Evolutionary conservation across 768 basidiomycete species (phyloP).

Genomic region (Tricholoma flavovirens): DNA sequence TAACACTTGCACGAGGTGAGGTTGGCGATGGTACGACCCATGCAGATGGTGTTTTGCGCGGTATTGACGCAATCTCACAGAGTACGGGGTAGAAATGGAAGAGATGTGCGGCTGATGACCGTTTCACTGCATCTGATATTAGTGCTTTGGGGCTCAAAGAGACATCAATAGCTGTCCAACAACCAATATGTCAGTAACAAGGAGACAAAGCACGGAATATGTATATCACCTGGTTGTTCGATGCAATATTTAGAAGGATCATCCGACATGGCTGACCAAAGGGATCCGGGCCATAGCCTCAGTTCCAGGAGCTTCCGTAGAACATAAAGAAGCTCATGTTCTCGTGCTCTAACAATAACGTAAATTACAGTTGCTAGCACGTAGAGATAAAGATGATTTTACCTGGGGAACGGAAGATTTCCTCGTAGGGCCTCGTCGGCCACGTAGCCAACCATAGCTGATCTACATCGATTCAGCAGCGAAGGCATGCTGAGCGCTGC

Average conservation of each 20-base stretch:
- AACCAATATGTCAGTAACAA: neutral
- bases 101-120: conserved; percentile 75
- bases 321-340: conserved; percentile 86
- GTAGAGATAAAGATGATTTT: neutral
- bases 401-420: conserved; percentile 84
- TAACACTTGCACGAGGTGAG: conserved; percentile 1
- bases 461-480: conserved; percentile 71
- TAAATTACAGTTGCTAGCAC: neutral
- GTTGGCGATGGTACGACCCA: conserved; percentile 42
- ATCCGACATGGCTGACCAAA: conserved; percentile 74
- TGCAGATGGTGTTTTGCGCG: conserved; percentile 58
- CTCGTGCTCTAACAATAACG: conserved; percentile 52
- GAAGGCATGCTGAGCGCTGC: conserved; percentile 69
- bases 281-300: conserved; percentile 66
- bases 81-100: conserved; percentile 83
- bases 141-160: conserved; percentile 45
- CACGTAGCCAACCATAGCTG: conserved; percentile 64
- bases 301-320: conserved; percentile 70
- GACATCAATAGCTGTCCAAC: conserved; percentile 34
- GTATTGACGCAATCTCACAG: conserved; percentile 73
- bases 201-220: neutral
- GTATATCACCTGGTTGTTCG: conserved; percentile 49
- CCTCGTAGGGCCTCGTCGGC: conserved; percentile 87
- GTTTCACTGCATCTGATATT: conserved; percentile 65
- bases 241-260: conserved; percentile 49